Base-by-base conservation (phyloP, 768 basidiomycete species). In the Macrocybe gigantea region DNA sequence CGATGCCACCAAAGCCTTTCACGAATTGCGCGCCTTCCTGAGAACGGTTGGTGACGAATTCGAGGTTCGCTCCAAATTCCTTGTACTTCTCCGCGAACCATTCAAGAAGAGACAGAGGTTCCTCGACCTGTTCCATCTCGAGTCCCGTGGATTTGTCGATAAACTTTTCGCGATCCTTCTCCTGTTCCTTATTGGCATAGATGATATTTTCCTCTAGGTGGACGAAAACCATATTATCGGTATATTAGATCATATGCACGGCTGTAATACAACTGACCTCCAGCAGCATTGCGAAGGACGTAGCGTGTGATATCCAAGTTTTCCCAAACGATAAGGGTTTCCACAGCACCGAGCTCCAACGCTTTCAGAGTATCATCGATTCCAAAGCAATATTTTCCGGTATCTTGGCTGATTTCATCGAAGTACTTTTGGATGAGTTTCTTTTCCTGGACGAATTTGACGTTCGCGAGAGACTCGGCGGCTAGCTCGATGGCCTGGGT, bases 391-490 rank as follows among this genome's bases (percentile, higher is more conserved):
- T 95, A 97, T 66, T 85, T 90, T 59, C 83, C 90, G 33, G 91
- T 93, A 60, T 99, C 96, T 64, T 91, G 89, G 57, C 93, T 95
- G 70, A 99, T 99, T 70, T 99, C 96, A 60, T 98, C 95, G 64
- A 99, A 99, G 74, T 97, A 98, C 64, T 81, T 88, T 65, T 98
- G 94, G 57, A 99, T 98, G 42, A 99, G 82, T 65, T 76, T 86
- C 77, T 98, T 98, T 74, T 99, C 96, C 67, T 98, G 95, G 33
- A 99, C 95, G 59, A 99, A 98, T 65, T 99, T 99, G 74, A 99
- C 96, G 65, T 98, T 98, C 34, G 91, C 85, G 30, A 99, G 82
- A 2, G 92, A 88, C 66, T 99, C 96, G 1, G 92, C 88, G 0
- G 96, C 91, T 45, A 98, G 81, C 63, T 98, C 96, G 56, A 99